A percentile compares a stretch with the other conserved stretches of the same genome.
phyloP scores from a whole-genome alignment of 306 rosid species.

The Quercus parvula region DNA sequence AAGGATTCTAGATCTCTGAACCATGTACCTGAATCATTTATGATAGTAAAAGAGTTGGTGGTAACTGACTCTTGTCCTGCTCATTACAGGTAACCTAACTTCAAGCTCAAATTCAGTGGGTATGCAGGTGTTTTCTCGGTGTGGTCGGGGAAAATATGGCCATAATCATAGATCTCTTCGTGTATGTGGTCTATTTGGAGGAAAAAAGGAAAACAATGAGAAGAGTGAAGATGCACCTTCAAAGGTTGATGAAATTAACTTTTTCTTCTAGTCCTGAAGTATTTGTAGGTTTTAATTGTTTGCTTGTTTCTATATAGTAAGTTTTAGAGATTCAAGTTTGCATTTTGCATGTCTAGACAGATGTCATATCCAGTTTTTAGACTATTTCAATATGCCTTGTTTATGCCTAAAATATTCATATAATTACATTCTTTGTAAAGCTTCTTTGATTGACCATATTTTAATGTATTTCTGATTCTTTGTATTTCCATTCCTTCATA shows the following conservation, averaged over 20 bases:
- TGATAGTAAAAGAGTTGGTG: neutral
- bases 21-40: neutral
- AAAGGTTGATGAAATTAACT: slow-evolving; percentile 43
- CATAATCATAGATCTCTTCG: slow-evolving; percentile 29
- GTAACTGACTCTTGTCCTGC: neutral
- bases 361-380: no score
- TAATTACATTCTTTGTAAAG: no score
- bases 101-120: slow-evolving; percentile 43
- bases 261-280: slow-evolving; percentile 2
- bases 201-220: slow-evolving; percentile 61
- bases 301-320: neutral
- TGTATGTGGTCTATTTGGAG: slow-evolving; percentile 66
- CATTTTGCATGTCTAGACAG: no score
- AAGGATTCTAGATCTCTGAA: neutral
- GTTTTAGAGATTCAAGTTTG: no score
- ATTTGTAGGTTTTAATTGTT: neutral
- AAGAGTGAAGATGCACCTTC: slow-evolving; percentile 58
- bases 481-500: no score
- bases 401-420: no score
- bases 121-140: slow-evolving; percentile 26
- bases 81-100: slow-evolving; percentile 42
- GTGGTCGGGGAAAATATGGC: slow-evolving; percentile 29
- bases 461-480: no score
- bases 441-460: no score
- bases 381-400: no score